Percentiles rank a stretch among this genome's conserved stretches.
Evolutionary conservation across 768 basidiomycete genomes (phyloP).

Genomic region (Guyanaporus albipodus): DNA sequence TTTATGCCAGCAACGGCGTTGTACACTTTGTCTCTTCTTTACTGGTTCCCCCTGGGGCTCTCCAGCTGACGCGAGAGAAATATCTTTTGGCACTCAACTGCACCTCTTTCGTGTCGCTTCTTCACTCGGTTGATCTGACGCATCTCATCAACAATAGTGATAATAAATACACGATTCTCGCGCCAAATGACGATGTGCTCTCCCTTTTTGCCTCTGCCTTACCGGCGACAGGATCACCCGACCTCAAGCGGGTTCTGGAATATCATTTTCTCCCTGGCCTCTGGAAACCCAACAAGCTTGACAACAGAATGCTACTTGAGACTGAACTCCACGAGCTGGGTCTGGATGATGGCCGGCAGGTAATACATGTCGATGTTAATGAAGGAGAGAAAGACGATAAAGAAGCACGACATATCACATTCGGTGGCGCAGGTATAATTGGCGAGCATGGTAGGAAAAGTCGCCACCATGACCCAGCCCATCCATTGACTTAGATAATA

Average conservation of each 20-base stretch:
- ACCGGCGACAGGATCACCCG: conserved; percentile 62
- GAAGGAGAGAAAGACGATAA: conserved; percentile 44
- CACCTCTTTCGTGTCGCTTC: conserved; percentile 81
- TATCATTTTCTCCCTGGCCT: conserved; percentile 92
- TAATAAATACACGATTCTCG: conserved; percentile 81
- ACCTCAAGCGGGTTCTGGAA: conserved; percentile 67
- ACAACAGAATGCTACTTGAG: conserved; percentile 70
- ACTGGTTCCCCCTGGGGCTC: conserved; percentile 69
- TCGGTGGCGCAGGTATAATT: conserved; percentile 79
- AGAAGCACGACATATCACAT: conserved; percentile 56
- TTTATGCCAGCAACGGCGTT: conserved; percentile 94
- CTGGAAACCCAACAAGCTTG: conserved; percentile 66
- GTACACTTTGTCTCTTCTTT: conserved; percentile 84
- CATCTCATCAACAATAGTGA: conserved; percentile 67
- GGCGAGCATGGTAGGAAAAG: conserved; percentile 64
- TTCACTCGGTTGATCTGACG: conserved; percentile 78
- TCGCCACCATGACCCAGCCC: background rate
- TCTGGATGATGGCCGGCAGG: conserved; percentile 64
- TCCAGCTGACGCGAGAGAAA: conserved; percentile 90
- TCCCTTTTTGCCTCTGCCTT: conserved; percentile 49
- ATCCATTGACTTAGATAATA: conserved; percentile 28
- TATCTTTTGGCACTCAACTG: conserved; percentile 91
- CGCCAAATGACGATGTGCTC: conserved; percentile 84
- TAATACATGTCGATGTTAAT: conserved; percentile 63
- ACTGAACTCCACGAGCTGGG: conserved; percentile 75